Base-by-base conservation (phyloP, 2,329 filamentous ascomycete genomes). In the Fusarium mundagurra region DNA sequence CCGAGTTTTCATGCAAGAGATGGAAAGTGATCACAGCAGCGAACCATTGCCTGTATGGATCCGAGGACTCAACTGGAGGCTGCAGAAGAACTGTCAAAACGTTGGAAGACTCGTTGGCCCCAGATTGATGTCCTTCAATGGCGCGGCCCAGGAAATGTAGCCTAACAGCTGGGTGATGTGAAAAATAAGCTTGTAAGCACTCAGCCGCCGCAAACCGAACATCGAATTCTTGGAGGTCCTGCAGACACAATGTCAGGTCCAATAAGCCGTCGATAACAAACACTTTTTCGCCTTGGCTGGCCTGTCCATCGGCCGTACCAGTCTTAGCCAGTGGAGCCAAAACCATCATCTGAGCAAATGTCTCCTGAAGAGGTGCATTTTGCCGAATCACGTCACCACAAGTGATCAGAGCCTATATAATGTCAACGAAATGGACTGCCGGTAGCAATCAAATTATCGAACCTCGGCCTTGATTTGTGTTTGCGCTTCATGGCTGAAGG, bases 191-290 rank as follows among this genome's bases (percentile, higher is more conserved):
- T 82, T 98, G 95, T 70, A 99, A 90, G 78, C 96, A 97, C 77
- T 96, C 92, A 80, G 93, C 96, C 29, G 94, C 95, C 27, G 96
- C 93, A 78, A 95, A 89, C 31, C 96, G 92, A 43, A 96, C 87
- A 81, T 97, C 92, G 75, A 98, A 93, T 41, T 93, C 87, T 60
- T 91, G 88, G 27, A 90, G 84, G 1, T 91, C 85, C 36, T 92
- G 88, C 29, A 92, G 86, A 64, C 91, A 91, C 14, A 99, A 86
- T 0, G 93, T 92, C 48, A 98, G 85, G 76, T 98, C 94, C 54
- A 99, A 86, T 24, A 99, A 86, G 4, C 94, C 96, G 82, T 98
- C 96, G 78, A 99, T 98, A 36, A 99, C 94, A 82, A 97, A 98
- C 39, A 96, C 91, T 64, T 89, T 89, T 20, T 87, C 84, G 16